Percentiles rank a stretch among this genome's conserved stretches.
phyloP scores from a whole-genome alignment of 371 early-diverging fungal genomes.

The Zychaea mexicana region DNA sequence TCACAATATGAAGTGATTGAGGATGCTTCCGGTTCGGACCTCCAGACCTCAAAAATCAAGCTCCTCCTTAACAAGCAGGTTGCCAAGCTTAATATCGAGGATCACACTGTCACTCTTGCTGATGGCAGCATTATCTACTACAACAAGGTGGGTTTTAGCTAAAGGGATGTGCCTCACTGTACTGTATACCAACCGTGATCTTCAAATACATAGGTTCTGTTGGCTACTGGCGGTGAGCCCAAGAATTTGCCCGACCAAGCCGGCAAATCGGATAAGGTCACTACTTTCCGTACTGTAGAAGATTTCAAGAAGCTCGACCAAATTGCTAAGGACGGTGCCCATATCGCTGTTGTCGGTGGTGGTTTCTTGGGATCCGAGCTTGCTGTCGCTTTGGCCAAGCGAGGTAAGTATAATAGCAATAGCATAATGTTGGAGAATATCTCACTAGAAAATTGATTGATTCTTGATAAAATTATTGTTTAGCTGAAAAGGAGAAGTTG shows the following conservation, averaged over 20 bases:
- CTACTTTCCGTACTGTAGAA: slow-evolving; percentile 67
- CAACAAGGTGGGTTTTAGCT: slow-evolving; percentile 43
- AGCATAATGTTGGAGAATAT: too few relatives aligned
- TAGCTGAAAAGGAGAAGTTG: slow-evolving; percentile 50
- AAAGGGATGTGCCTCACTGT: not conserved
- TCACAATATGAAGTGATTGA: slow-evolving; percentile 43
- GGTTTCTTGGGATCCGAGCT: slow-evolving; percentile 81
- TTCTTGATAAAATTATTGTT: not conserved
- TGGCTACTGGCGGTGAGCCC: slow-evolving; percentile 78
- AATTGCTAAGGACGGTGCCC: slow-evolving; percentile 52
- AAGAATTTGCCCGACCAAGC: slow-evolving; percentile 51
- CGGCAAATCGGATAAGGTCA: slow-evolving; percentile 39
- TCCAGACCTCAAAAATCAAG: slow-evolving; percentile 50
- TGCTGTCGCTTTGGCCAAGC: slow-evolving; percentile 66
- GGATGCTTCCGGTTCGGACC: slow-evolving; percentile 45
- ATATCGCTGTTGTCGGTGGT: slow-evolving; percentile 73
- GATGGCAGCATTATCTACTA: slow-evolving; percentile 65
- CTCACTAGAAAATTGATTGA: not conserved
- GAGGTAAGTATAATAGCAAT: too few relatives aligned
- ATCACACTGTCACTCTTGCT: slow-evolving; percentile 60
- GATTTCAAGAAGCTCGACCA: slow-evolving; percentile 63
- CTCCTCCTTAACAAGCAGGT: slow-evolving; percentile 53
- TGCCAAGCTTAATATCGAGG: slow-evolving; percentile 61
- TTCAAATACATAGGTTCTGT: slow-evolving; percentile 50
- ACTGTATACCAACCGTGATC: not conserved